Evolutionary conservation across 257 asterid genomes (phyloP).

Genomic region (Galeopsis tetrahit): DNA sequence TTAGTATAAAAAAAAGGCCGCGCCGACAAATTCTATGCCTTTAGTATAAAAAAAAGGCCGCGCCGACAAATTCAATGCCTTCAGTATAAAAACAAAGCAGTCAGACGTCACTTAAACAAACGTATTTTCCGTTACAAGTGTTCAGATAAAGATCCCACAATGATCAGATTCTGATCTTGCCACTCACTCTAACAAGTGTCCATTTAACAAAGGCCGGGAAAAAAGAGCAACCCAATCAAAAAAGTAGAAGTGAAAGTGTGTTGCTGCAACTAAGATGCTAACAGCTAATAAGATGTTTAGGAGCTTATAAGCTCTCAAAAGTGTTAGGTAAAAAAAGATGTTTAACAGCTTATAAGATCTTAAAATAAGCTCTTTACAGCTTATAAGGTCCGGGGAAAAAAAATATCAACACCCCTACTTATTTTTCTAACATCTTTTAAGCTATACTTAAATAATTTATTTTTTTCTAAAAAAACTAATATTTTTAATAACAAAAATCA

Average conservation of each 20-base stretch:
- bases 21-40: neutral
- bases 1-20: slow-evolving; percentile 10
- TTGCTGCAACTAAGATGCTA: neutral
- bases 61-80: slow-evolving; percentile 13
- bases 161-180: neutral
- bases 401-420: too few species aligned
- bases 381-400: too few species aligned
- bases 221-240: neutral
- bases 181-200: slow-evolving; percentile 23
- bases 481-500: too few species aligned
- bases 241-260: neutral
- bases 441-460: too few species aligned
- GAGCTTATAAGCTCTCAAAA: too few species aligned
- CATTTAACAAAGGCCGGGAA: neutral
- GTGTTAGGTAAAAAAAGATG: too few species aligned
- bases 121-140: neutral
- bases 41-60: slow-evolving; percentile 15
- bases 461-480: too few species aligned
- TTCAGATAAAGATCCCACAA: neutral
- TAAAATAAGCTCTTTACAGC: too few species aligned
- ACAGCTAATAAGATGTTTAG: neutral
- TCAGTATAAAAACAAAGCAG: slow-evolving; percentile 19
- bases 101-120: neutral
- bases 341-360: too few species aligned
- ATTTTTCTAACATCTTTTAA: too few species aligned